Evolutionary conservation across 805 yeast genomes (phyloP), one percentile per base, ranked within the genome.

Genomic region (Ogataea trehaloabstinens): DNA sequence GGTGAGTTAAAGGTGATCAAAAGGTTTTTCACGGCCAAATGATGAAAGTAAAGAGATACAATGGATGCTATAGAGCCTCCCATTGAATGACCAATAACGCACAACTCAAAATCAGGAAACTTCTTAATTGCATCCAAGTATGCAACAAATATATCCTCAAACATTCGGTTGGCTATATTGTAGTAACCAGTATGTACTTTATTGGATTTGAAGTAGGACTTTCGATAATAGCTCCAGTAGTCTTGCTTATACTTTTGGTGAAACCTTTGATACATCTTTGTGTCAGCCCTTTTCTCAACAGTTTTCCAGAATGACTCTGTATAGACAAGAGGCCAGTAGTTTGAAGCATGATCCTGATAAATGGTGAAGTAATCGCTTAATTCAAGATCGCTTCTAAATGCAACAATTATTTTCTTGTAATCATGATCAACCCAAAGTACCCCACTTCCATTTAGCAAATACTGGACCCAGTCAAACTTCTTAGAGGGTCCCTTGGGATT

Each of bases 61-160:
- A 49, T 31, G 18, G 51, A 49, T 2, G 53, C 53, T 5, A 49
- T 44, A 4, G 53, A 46, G 4, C 53, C 53, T 10, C 53, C 53
- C 51, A 49, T 46, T 5, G 53, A 49, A 35, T 49, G 53, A n/a
- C 53, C 53, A 18, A 41, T 30, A 24, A 49, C 33, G 15, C 31
- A 34, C 25, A 49, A 42, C 21, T 41, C 21, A 25, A 46, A 49
- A 19, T 41, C 38, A 1, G 51, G 48, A 34, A 37, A 45, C 30
- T 35, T 31, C 20, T 37, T 27, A 22, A 35, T 41, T 16, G 40
- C 29, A 12, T 32, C 31, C 11, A 45, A 15, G 28, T 49, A 49
- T 12, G 42, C 42, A 8, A 41, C 42, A 29, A 49, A 39, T 7
- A 49, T 43, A 5, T 46, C 53, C 29, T 49, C 49, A 21, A 46